A percentile compares a stretch with the other conserved stretches of the same genome.
phyloP scores from a whole-genome alignment of 768 basidiomycete species.

The Tricholoma saponaceum region DNA sequence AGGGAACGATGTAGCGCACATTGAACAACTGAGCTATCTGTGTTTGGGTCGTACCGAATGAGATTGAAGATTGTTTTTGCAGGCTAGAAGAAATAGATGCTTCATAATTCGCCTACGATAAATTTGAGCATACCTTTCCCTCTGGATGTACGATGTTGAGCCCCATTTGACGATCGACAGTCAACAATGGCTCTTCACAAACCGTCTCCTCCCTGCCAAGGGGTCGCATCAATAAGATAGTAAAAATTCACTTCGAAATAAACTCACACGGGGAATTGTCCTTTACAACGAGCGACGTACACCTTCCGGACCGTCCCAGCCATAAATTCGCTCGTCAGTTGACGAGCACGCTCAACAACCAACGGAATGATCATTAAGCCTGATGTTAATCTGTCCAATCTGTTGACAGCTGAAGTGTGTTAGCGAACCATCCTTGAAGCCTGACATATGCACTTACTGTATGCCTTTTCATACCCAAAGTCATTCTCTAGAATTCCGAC shows the following conservation, averaged over 20 bases:
- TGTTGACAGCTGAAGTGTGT: conserved; percentile 74
- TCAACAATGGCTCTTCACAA: conserved; percentile 84
- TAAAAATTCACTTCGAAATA: conserved; percentile 8
- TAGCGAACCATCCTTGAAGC: conserved; percentile 3
- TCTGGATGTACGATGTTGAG: conserved; percentile 94
- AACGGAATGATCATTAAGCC: conserved; percentile 94
- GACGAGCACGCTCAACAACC: conserved; percentile 60
- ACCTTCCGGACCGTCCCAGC: conserved; percentile 83
- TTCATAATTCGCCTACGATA: background rate
- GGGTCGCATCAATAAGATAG: background rate
- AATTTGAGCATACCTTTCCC: conserved; percentile 66
- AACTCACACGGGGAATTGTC: conserved; percentile 79
- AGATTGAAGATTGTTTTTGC: conserved; percentile 88
- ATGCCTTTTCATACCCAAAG: conserved; percentile 75
- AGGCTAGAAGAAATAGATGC: conserved; percentile 39
- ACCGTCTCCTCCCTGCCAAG: conserved; percentile 63
- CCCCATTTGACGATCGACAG: conserved; percentile 95
- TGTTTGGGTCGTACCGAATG: conserved; percentile 73
- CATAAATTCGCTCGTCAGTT: conserved; percentile 77
- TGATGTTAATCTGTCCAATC: conserved; percentile 90
- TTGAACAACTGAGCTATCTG: conserved; percentile 81
- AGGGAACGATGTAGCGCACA: conserved; percentile 44
- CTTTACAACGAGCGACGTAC: conserved; percentile 85
- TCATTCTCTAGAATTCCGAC: conserved; percentile 84
- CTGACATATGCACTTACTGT: conserved; percentile 53